Evolutionary conservation across 75 land plant species (phyloP), one percentile per base, ranked within the genome.

Genomic region (Pinus albicaulis): DNA sequence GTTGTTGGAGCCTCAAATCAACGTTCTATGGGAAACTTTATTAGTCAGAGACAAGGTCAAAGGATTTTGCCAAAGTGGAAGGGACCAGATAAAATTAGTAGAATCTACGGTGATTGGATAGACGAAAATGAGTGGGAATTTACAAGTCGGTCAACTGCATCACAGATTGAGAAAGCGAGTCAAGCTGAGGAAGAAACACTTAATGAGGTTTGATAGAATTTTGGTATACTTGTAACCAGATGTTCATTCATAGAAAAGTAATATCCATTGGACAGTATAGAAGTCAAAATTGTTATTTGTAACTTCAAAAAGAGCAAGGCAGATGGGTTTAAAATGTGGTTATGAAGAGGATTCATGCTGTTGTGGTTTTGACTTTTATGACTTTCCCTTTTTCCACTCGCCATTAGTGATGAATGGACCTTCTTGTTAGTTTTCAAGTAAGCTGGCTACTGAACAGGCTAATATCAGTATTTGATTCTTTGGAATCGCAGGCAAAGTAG

Each of bases 81-180:
- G 77, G 97, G 96, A 8, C 97, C 96, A 0, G 89, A 93, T 76
- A 85, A 84, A 82, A 92, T 96, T 70, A 94, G 92, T 76, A 78
- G 77, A 61, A 96, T 96, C 71, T 96, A 93, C 80, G 99, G 99
- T 71, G 99, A 96, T 58, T 96, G 99, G 98, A 86, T 93, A 63
- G 93, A 89, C 53, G 99, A 93, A 16, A 82, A 84, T 44, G 77
- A 83, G 56, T 78, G 72, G 68, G 75, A 83, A 23, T 56, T 20
- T 38, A 64, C 52, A 77, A 73, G 23, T 38, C 75, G n/a, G 14
- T 31, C 71, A 68, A 41, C 24, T 3, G 44, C 48, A 68, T 68
- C 71, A 38, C 53, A 10, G 52, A 68, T 68, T 41, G 71, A 68
- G 44, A 68, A 68, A 19, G 52, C n/a, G 48, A 41, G 48, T 14